Percentiles rank a stretch among this genome's conserved stretches.
These are phyloP conservation scores for Aureobasidium sp. DNA, from an alignment of 2,329 filamentous ascomycete species.

Conservation along the genomic window DNA sequence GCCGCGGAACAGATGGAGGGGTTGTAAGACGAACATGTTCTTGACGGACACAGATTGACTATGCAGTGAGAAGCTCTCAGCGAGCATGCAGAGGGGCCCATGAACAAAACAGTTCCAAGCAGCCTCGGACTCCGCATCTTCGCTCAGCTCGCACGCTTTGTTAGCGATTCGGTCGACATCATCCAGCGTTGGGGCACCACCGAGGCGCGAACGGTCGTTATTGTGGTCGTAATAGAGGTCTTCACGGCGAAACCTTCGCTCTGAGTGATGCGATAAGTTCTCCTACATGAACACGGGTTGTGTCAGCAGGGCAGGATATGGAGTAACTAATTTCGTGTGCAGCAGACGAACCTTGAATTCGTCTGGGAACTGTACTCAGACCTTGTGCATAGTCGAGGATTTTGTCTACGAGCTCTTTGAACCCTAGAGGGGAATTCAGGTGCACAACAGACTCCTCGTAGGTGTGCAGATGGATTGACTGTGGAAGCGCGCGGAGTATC, in stretches of 20 bases:
- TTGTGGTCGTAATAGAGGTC: neutral
- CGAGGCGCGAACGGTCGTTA: neutral
- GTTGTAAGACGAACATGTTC: neutral
- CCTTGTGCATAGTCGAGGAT: constrained; percentile 1
- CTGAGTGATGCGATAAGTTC: neutral
- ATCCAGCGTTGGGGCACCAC: constrained; percentile 3
- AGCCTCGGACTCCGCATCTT: constrained; percentile 13
- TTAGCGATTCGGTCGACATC: constrained; percentile 11
- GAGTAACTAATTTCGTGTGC: neutral
- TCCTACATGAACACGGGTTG: neutral
- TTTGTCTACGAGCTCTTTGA: neutral
- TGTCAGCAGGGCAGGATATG: neutral
- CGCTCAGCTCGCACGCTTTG: neutral
- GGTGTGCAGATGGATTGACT: constrained; percentile 1
- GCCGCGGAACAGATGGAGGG: neutral
- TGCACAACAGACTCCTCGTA: neutral
- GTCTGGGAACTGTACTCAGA: neutral
- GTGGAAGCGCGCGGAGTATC: neutral
- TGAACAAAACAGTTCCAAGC: constrained; percentile 10
- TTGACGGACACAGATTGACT: neutral
- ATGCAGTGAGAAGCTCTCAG: neutral
- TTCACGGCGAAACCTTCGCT: neutral
- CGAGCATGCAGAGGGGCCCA: constrained; percentile 1
- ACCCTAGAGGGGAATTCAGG: neutral
- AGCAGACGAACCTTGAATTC: neutral